Evolutionary conservation across 2,329 filamentous ascomycete species (phyloP).

Genomic region (Colletotrichum melonis): DNA sequence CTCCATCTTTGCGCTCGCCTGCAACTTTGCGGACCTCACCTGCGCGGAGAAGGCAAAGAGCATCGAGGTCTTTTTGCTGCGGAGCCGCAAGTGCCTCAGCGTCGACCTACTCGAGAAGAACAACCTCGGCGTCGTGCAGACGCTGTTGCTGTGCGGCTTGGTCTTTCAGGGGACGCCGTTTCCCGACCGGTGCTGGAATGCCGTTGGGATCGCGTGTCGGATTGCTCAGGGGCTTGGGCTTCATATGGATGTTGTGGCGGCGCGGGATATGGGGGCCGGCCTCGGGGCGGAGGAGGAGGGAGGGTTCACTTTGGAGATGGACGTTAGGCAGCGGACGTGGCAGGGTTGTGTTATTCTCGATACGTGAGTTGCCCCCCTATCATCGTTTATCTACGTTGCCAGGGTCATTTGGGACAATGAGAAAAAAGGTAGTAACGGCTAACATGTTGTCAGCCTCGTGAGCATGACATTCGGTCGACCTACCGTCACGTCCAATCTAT

Average conservation of each 20-base stretch:
- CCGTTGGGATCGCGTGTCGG: slow-evolving; percentile 53
- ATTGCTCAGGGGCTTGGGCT: slow-evolving; percentile 54
- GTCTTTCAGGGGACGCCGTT: slow-evolving; percentile 54
- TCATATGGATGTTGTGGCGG: slow-evolving; percentile 44
- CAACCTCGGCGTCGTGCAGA: slow-evolving; percentile 53
- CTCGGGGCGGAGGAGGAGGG: not conserved
- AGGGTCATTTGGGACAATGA: too few relatives aligned
- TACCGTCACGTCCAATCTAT: not conserved
- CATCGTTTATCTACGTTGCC: not conserved
- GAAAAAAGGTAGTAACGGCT: not conserved
- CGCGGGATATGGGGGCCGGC: not conserved
- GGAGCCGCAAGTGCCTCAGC: slow-evolving; percentile 38
- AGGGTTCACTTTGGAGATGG: slow-evolving; percentile 45
- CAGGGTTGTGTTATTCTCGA: slow-evolving; percentile 53
- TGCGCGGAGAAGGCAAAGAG: not conserved
- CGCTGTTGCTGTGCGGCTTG: slow-evolving; percentile 51
- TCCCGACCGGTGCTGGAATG: slow-evolving; percentile 54
- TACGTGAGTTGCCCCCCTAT: slow-evolving; percentile 41
- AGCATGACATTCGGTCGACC: slow-evolving; percentile 9
- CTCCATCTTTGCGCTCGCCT: slow-evolving; percentile 54
- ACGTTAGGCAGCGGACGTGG: slow-evolving; percentile 51
- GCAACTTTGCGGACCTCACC: slow-evolving; percentile 41
- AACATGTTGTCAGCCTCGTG: not conserved
- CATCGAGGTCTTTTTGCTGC: slow-evolving; percentile 8
- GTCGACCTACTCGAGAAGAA: slow-evolving; percentile 46